phyloP scores from a whole-genome alignment of 331 rosid genomes.

The Arachis monticola region DNA sequence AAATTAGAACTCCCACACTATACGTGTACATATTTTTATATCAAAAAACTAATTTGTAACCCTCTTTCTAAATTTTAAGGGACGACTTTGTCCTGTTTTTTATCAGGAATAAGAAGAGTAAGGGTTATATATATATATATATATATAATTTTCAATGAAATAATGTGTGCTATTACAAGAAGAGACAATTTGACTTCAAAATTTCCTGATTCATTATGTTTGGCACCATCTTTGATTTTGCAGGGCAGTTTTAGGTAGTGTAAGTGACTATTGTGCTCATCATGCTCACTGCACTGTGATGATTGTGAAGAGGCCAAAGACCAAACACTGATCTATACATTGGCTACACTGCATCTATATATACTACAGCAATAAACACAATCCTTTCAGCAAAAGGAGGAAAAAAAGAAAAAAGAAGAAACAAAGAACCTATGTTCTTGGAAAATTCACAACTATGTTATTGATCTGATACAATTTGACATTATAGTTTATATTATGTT shows the following conservation, averaged over 20 bases:
- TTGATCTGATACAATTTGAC: slow-evolving; percentile 14
- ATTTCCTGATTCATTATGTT: slow-evolving; percentile 9
- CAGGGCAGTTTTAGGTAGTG: slow-evolving; percentile 85
- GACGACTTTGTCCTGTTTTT: no score
- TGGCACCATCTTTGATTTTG: slow-evolving; percentile 6
- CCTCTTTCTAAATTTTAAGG: no score
- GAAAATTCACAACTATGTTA: neutral
- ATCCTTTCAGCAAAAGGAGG: slow-evolving; percentile 7
- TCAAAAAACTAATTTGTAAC: no score
- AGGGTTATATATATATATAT: no score
- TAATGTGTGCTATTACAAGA: neutral
- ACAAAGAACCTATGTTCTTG: neutral
- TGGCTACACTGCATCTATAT: neutral
- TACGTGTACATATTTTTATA: no score
- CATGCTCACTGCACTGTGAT: slow-evolving; percentile 74
- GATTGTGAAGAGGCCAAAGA: slow-evolving; percentile 79
- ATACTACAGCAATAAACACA: slow-evolving; percentile 35
- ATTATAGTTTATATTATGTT: neutral
- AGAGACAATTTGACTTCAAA: neutral
- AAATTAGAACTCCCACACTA: no score
- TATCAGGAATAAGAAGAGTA: no score
- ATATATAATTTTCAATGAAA: neutral
- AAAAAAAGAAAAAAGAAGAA: neutral
- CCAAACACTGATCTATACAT: slow-evolving; percentile 47
- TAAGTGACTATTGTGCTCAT: slow-evolving; percentile 78